Evolutionary conservation across 306 rosid species (phyloP).

Genomic region (Ammopiptanthus mongolicus): DNA sequence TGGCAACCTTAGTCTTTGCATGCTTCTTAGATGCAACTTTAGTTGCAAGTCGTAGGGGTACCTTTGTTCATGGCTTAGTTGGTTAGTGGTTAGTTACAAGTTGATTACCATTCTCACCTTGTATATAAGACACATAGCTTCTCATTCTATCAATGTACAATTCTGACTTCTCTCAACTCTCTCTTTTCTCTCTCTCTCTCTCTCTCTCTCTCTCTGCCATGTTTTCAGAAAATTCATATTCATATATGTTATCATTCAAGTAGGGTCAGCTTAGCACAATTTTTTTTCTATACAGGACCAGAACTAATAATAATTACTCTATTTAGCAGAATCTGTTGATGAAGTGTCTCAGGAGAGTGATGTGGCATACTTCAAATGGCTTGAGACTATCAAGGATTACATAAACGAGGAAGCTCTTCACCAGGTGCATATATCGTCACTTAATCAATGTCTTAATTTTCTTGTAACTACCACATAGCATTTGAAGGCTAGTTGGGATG

Average conservation of each 20-base stretch:
- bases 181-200: no score
- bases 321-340: conserved; percentile 15
- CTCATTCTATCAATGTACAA: no score
- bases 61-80: no score
- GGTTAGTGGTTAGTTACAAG: no score
- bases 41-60: no score
- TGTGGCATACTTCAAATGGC: conserved; percentile 47
- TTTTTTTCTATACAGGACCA: neutral
- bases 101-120: no score
- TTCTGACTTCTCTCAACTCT: no score
- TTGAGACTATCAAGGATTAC: conserved; percentile 41
- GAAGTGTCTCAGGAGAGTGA: conserved; percentile 39
- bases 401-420: conserved; percentile 26
- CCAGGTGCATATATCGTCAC: conserved; percentile 19
- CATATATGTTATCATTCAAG: neutral
- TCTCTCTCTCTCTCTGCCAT: no score
- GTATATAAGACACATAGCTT: no score
- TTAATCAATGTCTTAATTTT: neutral
- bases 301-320: neutral
- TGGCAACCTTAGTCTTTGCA: no score
- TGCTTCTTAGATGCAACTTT: no score
- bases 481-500: neutral
- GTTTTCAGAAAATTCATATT: neutral
- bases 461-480: neutral
- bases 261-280: neutral